phyloP scores from a whole-genome alignment of 345 rosid species.

The Firmiana major region DNA sequence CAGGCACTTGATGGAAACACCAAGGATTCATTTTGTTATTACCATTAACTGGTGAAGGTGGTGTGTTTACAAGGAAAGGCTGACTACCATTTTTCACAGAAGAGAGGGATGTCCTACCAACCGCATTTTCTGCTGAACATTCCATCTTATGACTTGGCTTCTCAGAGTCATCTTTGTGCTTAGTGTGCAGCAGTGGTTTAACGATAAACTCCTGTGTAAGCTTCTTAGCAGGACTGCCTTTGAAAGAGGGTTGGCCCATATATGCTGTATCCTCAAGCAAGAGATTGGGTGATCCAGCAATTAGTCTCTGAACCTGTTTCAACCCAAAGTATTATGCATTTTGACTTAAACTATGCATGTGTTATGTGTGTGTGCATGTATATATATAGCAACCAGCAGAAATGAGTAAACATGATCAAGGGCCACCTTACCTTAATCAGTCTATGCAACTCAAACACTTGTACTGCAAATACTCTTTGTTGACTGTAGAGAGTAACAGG shows the following conservation, averaged over 20 bases:
- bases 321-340: conserved; percentile 15
- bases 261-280: conserved; percentile 51
- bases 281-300: conserved; percentile 66
- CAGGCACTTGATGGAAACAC: conserved; percentile 40
- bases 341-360: background rate
- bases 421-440: conserved; percentile 65
- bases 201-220: conserved; percentile 35
- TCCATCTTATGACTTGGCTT: conserved; percentile 41
- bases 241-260: conserved; percentile 38
- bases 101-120: conserved; percentile 35
- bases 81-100: conserved; percentile 31
- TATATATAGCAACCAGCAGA: conserved; percentile 12
- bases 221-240: conserved; percentile 43
- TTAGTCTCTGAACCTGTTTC: conserved; percentile 70
- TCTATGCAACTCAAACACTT: conserved; percentile 91
- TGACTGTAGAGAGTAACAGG: conserved; percentile 65
- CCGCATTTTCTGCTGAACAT: conserved; percentile 58
- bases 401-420: conserved; percentile 10
- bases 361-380: background rate
- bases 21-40: conserved; percentile 33
- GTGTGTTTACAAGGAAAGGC: conserved; percentile 34
- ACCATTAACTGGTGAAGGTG: conserved; percentile 19
- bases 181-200: conserved; percentile 36
- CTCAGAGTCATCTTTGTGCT: conserved; percentile 37
- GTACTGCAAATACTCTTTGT: conserved; percentile 85